Conservation (phyloP, 805 yeast genomes). For the Jamesozyma hellenica region DNA sequence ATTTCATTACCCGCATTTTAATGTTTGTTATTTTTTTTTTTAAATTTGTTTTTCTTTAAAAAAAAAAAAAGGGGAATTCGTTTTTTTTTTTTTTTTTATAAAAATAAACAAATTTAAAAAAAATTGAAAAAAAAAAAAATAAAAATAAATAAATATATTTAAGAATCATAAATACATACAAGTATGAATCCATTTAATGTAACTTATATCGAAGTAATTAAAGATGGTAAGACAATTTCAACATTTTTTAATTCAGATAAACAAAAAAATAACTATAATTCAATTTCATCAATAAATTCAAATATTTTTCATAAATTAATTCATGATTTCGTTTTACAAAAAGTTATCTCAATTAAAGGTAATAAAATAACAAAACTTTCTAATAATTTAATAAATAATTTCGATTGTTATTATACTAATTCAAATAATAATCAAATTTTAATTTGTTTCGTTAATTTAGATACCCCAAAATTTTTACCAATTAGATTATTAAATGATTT, state of each 20-base stretch:
- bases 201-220: constrained; percentile 22
- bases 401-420: constrained; percentile 28
- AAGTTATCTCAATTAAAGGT: constrained; percentile 23
- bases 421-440: constrained; percentile 9
- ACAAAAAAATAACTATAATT: constrained; percentile 17
- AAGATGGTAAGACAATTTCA: constrained; percentile 15
- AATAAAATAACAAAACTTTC: constrained; percentile 29
- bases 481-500: constrained; percentile 26
- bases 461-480: constrained; percentile 26
- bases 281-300: constrained; percentile 7
- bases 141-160: too few relatives aligned
- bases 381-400: constrained; percentile 23
- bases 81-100: too few relatives aligned
- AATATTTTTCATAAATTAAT: constrained; percentile 19
- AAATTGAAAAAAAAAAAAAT: too few relatives aligned
- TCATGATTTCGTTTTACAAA: constrained; percentile 25
- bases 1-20: neutral
- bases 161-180: too few relatives aligned
- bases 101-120: too few relatives aligned
- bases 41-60: too few relatives aligned
- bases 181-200: constrained; percentile 17
- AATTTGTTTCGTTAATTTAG: constrained; percentile 21
- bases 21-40: too few relatives aligned
- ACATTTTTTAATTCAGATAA: constrained; percentile 14
- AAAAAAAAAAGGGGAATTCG: too few relatives aligned